phyloP scores from a whole-genome alignment of 495 filamentous ascomycete genomes.

The Aspergillus bridgeri region DNA sequence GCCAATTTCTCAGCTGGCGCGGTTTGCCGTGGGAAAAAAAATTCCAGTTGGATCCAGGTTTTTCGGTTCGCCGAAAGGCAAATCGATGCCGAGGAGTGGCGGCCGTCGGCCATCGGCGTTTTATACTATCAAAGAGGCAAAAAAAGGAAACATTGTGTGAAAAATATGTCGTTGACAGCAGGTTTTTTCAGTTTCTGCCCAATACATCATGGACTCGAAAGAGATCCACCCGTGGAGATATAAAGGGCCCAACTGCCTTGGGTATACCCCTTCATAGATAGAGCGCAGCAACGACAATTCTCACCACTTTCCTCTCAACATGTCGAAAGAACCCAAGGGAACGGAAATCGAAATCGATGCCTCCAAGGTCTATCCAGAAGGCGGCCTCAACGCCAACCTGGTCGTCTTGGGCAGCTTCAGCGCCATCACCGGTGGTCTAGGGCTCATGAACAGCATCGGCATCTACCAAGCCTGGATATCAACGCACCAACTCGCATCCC shows the following conservation, averaged over 20 bases:
- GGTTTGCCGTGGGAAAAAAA: neutral
- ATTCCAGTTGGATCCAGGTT: neutral
- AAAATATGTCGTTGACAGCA: too few relatives aligned
- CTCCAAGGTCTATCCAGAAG: conserved; percentile 52
- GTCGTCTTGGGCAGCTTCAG: conserved; percentile 68
- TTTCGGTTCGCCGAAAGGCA: neutral
- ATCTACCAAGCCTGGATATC: conserved; percentile 67
- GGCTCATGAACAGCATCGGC: conserved; percentile 67
- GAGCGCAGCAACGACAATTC: too few relatives aligned
- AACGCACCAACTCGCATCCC: conserved; percentile 53
- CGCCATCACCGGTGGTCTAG: conserved; percentile 61
- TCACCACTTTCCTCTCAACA: neutral
- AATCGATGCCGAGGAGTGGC: neutral
- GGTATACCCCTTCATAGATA: too few relatives aligned
- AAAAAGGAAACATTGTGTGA: neutral
- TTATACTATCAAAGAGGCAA: neutral
- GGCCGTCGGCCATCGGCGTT: neutral
- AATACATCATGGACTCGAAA: neutral
- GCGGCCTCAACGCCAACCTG: conserved; percentile 62
- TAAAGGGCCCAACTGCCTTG: neutral
- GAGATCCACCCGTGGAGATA: neutral
- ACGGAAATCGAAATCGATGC: neutral
- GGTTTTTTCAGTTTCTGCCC: neutral
- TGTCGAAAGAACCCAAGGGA: neutral
- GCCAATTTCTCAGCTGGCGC: neutral